Evolutionary conservation across 495 filamentous ascomycete species (phyloP).

Genomic region (Podospora didyma): DNA sequence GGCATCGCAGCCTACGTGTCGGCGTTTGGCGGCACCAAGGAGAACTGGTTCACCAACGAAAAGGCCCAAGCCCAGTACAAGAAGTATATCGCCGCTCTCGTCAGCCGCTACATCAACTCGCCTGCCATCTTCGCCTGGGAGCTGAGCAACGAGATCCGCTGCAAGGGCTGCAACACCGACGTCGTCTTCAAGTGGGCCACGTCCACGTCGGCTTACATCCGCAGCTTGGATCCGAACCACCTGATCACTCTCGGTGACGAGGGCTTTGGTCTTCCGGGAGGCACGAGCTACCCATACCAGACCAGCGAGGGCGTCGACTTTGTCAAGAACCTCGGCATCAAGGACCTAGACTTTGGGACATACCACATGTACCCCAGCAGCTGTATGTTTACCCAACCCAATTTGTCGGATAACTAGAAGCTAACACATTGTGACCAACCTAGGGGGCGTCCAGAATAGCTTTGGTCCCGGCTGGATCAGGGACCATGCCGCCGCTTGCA

Average conservation of each 20-base stretch:
- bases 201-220: conserved; percentile 59
- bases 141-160: conserved; percentile 66
- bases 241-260: conserved; percentile 68
- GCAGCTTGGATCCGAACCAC: conserved; percentile 58
- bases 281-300: conserved; percentile 53
- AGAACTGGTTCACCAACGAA: conserved; percentile 54
- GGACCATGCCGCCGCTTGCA: conserved; percentile 52
- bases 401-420: no score
- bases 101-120: conserved; percentile 54
- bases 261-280: conserved; percentile 40
- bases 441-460: conserved; percentile 33
- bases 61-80: conserved; percentile 56
- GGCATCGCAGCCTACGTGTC: conserved; percentile 61
- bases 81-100: conserved; percentile 58
- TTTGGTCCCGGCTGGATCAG: conserved; percentile 55
- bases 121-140: conserved; percentile 68
- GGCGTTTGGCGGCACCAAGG: conserved; percentile 55
- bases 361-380: conserved; percentile 58
- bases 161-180: conserved; percentile 54
- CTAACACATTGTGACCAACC: not conserved
- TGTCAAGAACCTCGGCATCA: conserved; percentile 46
- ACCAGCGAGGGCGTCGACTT: conserved; percentile 57
- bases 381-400: no score
- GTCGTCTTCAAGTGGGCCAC: conserved; percentile 60
- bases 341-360: conserved; percentile 58